Conservation (phyloP, 768 basidiomycete species). For the Trametes cinnabarina region DNA sequence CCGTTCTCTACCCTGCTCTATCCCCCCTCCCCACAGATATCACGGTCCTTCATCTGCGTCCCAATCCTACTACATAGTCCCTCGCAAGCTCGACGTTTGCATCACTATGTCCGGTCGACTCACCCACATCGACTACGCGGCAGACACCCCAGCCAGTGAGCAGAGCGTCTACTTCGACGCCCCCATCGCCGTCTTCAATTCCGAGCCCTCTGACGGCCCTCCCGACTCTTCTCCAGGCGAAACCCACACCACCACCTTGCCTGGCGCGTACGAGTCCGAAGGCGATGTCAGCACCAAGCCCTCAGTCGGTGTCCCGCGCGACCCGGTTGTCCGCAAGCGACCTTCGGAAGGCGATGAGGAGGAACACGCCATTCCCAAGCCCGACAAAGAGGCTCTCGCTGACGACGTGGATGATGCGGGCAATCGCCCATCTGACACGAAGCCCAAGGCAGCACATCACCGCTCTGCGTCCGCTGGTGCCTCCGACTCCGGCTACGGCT, state of each 20-base stretch:
- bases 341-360: conserved; percentile 10
- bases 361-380: background rate
- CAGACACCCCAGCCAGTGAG: conserved; percentile 33
- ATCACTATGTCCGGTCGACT: conserved; percentile 9
- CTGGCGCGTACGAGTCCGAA: background rate
- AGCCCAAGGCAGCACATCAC: conserved; percentile 1
- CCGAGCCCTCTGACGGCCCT: conserved; percentile 6
- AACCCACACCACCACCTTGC: background rate
- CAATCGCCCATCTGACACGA: background rate
- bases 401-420: background rate
- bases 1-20: background rate
- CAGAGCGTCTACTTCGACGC: conserved; percentile 47
- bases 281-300: background rate
- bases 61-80: background rate
- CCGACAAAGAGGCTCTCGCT: background rate
- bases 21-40: background rate
- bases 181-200: conserved; percentile 32
- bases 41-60: too few species aligned
- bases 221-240: background rate
- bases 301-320: conserved; percentile 10
- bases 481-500: conserved; percentile 26
- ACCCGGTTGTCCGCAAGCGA: conserved; percentile 5
- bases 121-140: conserved; percentile 19
- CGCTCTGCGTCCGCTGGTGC: conserved; percentile 3
- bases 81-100: background rate